Evolutionary conservation across 2,329 filamentous ascomycete species (phyloP).

Genomic region (Colletotrichum sp.): DNA sequence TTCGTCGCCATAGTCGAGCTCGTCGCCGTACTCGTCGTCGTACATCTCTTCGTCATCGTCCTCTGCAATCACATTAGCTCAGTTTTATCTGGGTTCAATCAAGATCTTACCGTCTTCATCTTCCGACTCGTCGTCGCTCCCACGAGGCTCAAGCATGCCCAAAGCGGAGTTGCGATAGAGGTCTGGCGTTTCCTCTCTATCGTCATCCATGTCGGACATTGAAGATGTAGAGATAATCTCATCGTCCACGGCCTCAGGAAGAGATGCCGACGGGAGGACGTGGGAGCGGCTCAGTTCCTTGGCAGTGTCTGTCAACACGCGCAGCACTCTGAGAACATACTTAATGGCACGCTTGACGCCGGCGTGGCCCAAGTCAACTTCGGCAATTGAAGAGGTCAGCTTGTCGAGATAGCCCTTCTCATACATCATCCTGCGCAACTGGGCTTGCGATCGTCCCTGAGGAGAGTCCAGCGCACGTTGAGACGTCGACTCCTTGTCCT

Average conservation of each 20-base stretch:
- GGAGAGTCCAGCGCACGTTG: constrained; percentile 32
- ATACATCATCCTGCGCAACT: constrained; percentile 94
- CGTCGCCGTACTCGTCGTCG: constrained; percentile 87
- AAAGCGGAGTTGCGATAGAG: constrained; percentile 95
- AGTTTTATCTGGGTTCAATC: not conserved
- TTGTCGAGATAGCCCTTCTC: constrained; percentile 95
- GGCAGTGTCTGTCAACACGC: constrained; percentile 85
- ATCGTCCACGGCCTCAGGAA: constrained; percentile 76
- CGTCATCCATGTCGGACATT: constrained; percentile 84
- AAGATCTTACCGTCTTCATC: constrained; percentile 63
- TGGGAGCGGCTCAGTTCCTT: constrained; percentile 84
- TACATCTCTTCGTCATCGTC: constrained; percentile 91
- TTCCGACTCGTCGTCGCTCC: constrained; percentile 81
- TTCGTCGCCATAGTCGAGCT: constrained; percentile 88
- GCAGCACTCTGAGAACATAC: constrained; percentile 90
- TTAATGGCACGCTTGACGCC: constrained; percentile 94
- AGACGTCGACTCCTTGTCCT: constrained; percentile 62
- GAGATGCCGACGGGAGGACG: constrained; percentile 69
- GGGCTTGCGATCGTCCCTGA: constrained; percentile 69
- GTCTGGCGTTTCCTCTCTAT: constrained; percentile 93
- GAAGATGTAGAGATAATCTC: constrained; percentile 89
- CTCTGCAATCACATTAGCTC: constrained; percentile 29
- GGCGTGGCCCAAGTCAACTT: constrained; percentile 94
- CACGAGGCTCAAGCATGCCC: constrained; percentile 87
- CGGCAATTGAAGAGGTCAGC: constrained; percentile 88